phyloP scores from a whole-genome alignment of 106 monocot genomes.

The Triglochin maritima region DNA sequence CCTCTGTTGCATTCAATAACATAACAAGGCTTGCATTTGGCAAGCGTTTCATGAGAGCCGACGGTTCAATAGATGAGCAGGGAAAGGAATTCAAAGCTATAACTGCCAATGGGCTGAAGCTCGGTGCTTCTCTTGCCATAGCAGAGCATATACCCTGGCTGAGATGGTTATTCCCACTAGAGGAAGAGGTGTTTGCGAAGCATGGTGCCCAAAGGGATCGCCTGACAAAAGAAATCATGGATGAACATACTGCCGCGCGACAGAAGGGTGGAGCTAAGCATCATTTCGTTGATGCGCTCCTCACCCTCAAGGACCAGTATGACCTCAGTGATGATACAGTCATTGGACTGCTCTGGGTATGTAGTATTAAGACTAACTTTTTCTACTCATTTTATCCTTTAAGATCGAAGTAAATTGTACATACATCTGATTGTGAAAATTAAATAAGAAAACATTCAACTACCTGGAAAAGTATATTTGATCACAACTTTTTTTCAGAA shows the following conservation, averaged over 20 bases:
- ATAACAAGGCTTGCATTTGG: conserved; percentile 83
- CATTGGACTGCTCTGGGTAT: conserved; percentile 74
- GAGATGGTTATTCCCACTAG: conserved; percentile 60
- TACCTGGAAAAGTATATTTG: too few species aligned
- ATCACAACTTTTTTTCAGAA: too few species aligned
- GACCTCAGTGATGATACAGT: conserved; percentile 79
- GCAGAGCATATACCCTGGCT: conserved; percentile 67
- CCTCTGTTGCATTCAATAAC: conserved; percentile 77
- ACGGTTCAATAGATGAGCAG: conserved; percentile 57
- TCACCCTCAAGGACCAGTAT: conserved; percentile 54
- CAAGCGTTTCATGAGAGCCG: conserved; percentile 63
- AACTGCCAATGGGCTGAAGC: conserved; percentile 46
- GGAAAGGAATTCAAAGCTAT: conserved; percentile 75
- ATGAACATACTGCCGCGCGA: conserved; percentile 54
- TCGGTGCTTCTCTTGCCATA: conserved; percentile 62
- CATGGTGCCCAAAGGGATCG: conserved; percentile 50
- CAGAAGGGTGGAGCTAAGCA: conserved; percentile 40
- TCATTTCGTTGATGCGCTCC: conserved; percentile 73
- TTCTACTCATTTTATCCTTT: too few species aligned
- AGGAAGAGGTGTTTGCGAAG: conserved; percentile 52
- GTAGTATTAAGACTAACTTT: not conserved
- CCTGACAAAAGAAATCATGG: conserved; percentile 67
- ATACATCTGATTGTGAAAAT: too few species aligned
- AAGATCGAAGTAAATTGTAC: too few species aligned
- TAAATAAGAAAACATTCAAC: too few species aligned